These are phyloP conservation scores for Leccinum aurantiacum DNA, from an alignment of 768 basidiomycete genomes.

Conservation along the genomic window DNA sequence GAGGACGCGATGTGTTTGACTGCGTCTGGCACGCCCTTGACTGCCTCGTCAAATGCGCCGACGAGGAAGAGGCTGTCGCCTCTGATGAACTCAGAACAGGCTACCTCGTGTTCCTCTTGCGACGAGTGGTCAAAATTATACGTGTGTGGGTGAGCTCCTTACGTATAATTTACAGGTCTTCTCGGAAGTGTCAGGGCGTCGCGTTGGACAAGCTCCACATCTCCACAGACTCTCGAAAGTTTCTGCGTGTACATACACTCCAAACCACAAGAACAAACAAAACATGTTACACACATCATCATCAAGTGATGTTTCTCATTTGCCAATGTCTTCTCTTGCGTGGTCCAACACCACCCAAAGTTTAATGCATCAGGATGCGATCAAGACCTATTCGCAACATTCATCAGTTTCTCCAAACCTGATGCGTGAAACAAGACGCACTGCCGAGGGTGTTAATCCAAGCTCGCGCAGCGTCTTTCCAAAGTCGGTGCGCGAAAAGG, in stretches of 20 bases:
- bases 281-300: not conserved
- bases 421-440: not conserved
- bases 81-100: too few species aligned
- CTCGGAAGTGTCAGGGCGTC: too few species aligned
- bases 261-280: not conserved
- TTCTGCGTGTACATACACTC: not conserved
- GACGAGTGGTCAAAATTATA: too few species aligned
- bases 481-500: constrained; percentile 70
- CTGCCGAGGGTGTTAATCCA: constrained; percentile 89
- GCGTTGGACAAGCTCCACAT: not conserved
- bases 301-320: not conserved
- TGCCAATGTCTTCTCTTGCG: not conserved
- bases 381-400: constrained; percentile 45
- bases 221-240: not conserved
- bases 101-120: too few species aligned
- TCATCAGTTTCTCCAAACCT: not conserved
- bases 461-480: constrained; percentile 78
- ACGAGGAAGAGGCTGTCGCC: too few species aligned
- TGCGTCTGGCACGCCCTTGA: too few species aligned
- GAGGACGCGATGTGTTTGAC: too few species aligned
- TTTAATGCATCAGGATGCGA: constrained; percentile 38
- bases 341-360: not conserved
- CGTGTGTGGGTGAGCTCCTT: too few species aligned
- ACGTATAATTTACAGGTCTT: too few species aligned
- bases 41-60: too few species aligned